Conservation (phyloP, 352 stramenopile species). For the Phytopythium mirpurense region DNA sequence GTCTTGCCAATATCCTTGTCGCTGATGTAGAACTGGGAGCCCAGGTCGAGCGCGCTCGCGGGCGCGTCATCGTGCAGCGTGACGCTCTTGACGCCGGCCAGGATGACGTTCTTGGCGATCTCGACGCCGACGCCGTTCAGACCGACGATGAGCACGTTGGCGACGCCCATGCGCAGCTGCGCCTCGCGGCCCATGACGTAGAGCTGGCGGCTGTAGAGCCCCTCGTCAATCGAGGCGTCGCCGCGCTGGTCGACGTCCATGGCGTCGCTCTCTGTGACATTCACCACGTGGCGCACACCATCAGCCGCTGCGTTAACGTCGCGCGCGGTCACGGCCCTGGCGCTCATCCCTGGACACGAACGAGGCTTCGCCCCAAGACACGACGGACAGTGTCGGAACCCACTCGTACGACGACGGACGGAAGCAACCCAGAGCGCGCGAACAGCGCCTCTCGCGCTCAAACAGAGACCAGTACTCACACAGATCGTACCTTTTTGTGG, state of each 20-base stretch:
- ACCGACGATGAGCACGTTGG: constrained; percentile 94
- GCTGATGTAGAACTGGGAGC: constrained; percentile 95
- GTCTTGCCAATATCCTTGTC: constrained; percentile 83
- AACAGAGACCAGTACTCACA: not conserved
- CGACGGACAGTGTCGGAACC: constrained; percentile 4
- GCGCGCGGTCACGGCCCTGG: constrained; percentile 53
- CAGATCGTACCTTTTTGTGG: not conserved
- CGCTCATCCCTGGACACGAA: constrained; percentile 36
- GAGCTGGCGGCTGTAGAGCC: constrained; percentile 93
- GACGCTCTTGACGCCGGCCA: constrained; percentile 94
- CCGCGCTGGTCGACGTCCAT: constrained; percentile 63
- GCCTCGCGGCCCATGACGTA: constrained; percentile 99
- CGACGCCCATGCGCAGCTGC: constrained; percentile 94
- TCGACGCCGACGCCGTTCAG: constrained; percentile 95
- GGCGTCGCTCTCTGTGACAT: constrained; percentile 50
- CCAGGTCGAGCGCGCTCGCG: constrained; percentile 85
- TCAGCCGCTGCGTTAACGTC: constrained; percentile 75
- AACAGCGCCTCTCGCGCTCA: not conserved
- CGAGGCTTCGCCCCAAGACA: not conserved
- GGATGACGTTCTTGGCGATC: constrained; percentile 98
- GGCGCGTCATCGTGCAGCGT: constrained; percentile 92
- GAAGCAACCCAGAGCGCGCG: not conserved
- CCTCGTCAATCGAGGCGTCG: constrained; percentile 59
- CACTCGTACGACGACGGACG: too few species aligned
- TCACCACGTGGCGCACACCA: constrained; percentile 63